Evolutionary conservation across 1,139 yeast genomes (phyloP).

Genomic region (Kodamaea sp.): DNA sequence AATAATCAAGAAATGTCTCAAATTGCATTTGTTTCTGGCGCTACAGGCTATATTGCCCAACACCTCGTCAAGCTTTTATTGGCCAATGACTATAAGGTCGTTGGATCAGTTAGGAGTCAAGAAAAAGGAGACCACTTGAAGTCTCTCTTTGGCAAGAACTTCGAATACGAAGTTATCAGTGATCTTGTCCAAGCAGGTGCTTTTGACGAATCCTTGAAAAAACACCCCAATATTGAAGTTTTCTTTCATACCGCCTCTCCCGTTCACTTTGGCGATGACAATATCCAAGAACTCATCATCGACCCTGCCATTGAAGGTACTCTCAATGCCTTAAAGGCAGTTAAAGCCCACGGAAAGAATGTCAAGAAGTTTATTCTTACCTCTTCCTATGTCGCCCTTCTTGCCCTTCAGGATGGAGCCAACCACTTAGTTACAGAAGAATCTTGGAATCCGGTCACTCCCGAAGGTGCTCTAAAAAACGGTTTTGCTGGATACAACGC

Average conservation of each 20-base stretch:
- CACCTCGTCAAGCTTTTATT: constrained; percentile 23
- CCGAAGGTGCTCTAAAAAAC: constrained; percentile 30
- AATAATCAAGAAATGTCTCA: no score
- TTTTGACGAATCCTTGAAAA: constrained; percentile 34
- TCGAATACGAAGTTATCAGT: not conserved
- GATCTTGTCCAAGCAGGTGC: constrained; percentile 3
- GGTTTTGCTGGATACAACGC: constrained; percentile 44
- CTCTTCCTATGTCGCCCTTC: constrained; percentile 28
- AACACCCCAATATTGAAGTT: constrained; percentile 29
- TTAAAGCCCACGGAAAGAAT: constrained; percentile 23
- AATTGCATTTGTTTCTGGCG: constrained; percentile 39
- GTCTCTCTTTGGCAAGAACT: constrained; percentile 12
- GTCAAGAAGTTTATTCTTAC: constrained; percentile 26
- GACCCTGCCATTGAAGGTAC: constrained; percentile 36
- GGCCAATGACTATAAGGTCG: constrained; percentile 30
- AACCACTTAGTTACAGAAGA: constrained; percentile 29
- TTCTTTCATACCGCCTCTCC: constrained; percentile 49
- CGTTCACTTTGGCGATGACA: constrained; percentile 22
- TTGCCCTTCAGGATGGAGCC: constrained; percentile 8
- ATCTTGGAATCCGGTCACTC: constrained; percentile 40
- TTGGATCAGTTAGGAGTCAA: constrained; percentile 38
- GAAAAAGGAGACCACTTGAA: constrained; percentile 32
- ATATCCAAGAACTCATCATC: constrained; percentile 19
- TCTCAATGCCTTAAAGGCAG: constrained; percentile 41
- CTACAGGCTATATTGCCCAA: constrained; percentile 41